phyloP scores from a whole-genome alignment of 805 yeast genomes.

The Pichia paraexigua region DNA sequence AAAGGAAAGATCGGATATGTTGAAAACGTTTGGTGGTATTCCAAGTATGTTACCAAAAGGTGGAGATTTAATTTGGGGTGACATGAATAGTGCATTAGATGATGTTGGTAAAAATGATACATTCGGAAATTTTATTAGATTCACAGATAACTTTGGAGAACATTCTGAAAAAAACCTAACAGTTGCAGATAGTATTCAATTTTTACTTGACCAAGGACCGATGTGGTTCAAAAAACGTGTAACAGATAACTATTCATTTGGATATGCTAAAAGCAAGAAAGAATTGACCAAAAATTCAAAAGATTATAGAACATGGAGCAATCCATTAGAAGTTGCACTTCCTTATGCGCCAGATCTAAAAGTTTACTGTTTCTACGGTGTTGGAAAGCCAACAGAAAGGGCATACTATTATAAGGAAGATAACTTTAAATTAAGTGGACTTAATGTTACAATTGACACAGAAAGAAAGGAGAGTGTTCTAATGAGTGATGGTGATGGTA shows the following conservation, averaged over 20 bases:
- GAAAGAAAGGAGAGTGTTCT: constrained; percentile 61
- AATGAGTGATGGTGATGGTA: constrained; percentile 93
- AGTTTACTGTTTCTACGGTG: constrained; percentile 85
- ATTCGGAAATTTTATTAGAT: constrained; percentile 69
- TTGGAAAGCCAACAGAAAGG: constrained; percentile 94
- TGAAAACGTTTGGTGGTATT: constrained; percentile 86
- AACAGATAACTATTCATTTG: constrained; percentile 67
- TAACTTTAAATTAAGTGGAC: constrained; percentile 41
- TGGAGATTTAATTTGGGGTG: constrained; percentile 87
- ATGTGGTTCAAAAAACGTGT: constrained; percentile 66
- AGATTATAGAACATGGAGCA: constrained; percentile 81
- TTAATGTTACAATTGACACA: constrained; percentile 66
- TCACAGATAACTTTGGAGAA: constrained; percentile 38
- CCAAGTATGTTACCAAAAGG: constrained; percentile 97
- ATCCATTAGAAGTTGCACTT: constrained; percentile 84
- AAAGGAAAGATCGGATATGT: constrained; percentile 78
- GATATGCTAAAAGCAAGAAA: constrained; percentile 50
- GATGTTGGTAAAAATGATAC: constrained; percentile 38
- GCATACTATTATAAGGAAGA: constrained; percentile 81
- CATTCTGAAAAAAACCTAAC: constrained; percentile 50
- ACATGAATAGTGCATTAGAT: constrained; percentile 57
- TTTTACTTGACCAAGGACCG: constrained; percentile 58
- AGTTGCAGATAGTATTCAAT: constrained; percentile 58
- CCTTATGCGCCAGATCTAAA: constrained; percentile 94
- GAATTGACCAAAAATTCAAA: constrained; percentile 61